Evolutionary conservation across 768 basidiomycete genomes (phyloP), one percentile per base, ranked within the genome.

Genomic region (Mycena venus): DNA sequence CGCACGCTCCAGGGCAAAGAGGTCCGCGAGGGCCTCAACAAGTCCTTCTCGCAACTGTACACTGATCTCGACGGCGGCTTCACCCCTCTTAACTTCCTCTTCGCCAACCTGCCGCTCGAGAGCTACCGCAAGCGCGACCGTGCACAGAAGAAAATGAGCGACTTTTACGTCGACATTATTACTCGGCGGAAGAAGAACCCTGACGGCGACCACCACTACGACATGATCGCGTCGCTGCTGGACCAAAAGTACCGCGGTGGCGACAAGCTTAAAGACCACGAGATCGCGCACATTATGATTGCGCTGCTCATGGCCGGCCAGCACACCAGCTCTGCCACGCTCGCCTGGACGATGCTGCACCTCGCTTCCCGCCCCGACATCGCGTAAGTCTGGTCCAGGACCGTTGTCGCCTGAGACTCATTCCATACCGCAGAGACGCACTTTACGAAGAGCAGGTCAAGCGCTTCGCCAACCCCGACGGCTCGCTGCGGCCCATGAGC

Each of bases 281-380:
- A 99, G 83, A 94, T 99, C 72, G 97, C 98, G 0, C 98, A 99
- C 81, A 97, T 99, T 81, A 92, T 99, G 94, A 99, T 99, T 79
- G 98, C 98, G 19, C 90, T 99, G 56, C 92, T 99, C 75, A 99
- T 99, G 98, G 98, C 98, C 53, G 98, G 98, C 44, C 98, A 99
- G 85, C 98, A 99, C 84, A 99, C 98, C 0, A 96, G 95, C 78
- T 98, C 98, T 17, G 93, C 98, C 2, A 94, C 96, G 25, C 92
- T 92, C 36, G 93, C 96, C 12, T 99, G 98, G 98, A 82, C 93
- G 19, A 87, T 99, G 44, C 90, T 99, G 51, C 96, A 98, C 80
- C 82, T 99, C 34, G 98, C 97, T 32, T 86, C 90, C 75, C 90
- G 92, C 58, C 90, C 89, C 1, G 91, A 94, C 29, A 79, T 97